Evolutionary conservation across 2,329 filamentous ascomycete species (phyloP), one percentile per base, ranked within the genome.

Genomic region (Aspergillus fumigatiaffinis): DNA sequence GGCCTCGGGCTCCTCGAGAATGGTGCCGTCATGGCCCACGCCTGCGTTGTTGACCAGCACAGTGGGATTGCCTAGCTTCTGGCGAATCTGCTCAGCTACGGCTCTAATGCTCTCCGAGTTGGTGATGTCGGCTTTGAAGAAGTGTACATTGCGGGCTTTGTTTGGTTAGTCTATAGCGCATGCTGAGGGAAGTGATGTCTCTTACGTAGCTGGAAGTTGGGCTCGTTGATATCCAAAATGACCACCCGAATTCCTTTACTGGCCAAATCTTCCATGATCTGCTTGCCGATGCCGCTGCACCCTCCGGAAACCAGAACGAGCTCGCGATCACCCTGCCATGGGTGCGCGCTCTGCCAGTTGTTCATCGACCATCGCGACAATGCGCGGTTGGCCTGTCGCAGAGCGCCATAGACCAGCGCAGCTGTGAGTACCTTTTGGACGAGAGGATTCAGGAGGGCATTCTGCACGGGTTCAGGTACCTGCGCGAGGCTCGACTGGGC

Each of bases 1-100:
- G 21, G 68, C 65, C 60, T 80, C 77, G 6, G 71, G 71, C 51
- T 77, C 75, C 2, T 78, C 71, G 1, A 84, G 71, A 53, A 84
- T 80, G 0, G 76, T 75, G 21, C 77, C 75, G 21, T 74, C 76
- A n/a, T 70, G 63, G 2, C 74, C 77, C 17, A 84, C 77, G 9
- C 79, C 79, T 10, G 79, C 79, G 50, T 81, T 82, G 69, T 81
- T 81, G 62, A 81, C 71, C 35, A 81, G 67, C 7, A 81, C 77
- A 4, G 75, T 77, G 1, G 78, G 77, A 21, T 79, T 70, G 42
- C 78, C 78, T 25, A 77, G 70, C 5, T 71, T 62, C 1, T 60
- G 59, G 26, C 76, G 73, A 60, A 80, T 78, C 14, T 71, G 58
- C 25, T 66, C 62, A 3, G 75, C 78, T 1, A 73, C 69, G 8